Base-by-base conservation (phyloP, 495 filamentous ascomycete genomes). In the Neurospora sp. region DNA sequence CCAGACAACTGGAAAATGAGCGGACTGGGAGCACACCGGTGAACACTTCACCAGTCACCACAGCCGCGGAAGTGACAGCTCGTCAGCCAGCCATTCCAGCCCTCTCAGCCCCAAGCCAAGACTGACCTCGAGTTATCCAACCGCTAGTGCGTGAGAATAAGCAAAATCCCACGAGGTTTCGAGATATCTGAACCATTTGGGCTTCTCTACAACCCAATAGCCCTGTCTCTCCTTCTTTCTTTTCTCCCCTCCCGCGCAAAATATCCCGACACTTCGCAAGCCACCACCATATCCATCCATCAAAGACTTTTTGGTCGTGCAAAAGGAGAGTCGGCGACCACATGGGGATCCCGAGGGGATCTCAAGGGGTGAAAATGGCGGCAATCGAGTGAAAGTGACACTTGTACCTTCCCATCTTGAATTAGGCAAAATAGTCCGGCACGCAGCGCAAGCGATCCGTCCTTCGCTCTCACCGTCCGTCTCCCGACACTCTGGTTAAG, bases 401-500 rank as follows among this genome's bases (percentile, higher is more conserved):
- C 12, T 68, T 61, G 53, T 39, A 72, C 42, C 59, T 72, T 38
- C 38, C 38, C 22, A 38, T 65, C 70, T 65, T 68, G 70, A 22
- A 22, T 68, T 71, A 27, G 42, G 44, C 35, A 39, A 38, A 53
- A 71, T 31, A 10, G 53, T 65, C 53, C 18, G 42, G 42, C 42
- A 61, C 6, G 27, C 22, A 61, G 53, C 53, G 14, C 14, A 12
- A 35, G 48, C 48, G 48, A 22, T 59, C 22, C 22, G 10, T 59
- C 48, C 45, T 14, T 59, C 48, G 10, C 48, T n/a, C 18, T 31
- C 27, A 7, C 45, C 20, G 35, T 35, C 45, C 53, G 53, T 45
- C 37, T 61, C 59, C 70, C 70, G 70, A 69, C 70, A 71, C 35
- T 71, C 27, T 71, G 70, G 70, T 71, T 68, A 71, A 71, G 70